These are phyloP conservation scores for Yarrowia sp. DNA, from an alignment of 805 yeast genomes.

Conservation along the genomic window DNA sequence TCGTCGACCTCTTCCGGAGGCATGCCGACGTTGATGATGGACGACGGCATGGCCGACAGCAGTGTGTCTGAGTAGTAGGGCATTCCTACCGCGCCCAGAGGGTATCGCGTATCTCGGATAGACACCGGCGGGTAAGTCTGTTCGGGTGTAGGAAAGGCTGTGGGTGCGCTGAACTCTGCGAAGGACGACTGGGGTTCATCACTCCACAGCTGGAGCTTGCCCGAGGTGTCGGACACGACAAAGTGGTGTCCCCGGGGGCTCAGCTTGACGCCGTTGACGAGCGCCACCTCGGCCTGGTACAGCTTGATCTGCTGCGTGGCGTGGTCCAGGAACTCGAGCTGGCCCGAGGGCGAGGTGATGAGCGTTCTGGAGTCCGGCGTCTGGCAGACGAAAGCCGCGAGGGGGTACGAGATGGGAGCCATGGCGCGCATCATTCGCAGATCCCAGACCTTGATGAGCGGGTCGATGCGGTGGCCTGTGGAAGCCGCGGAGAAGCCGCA, in stretches of 20 bases:
- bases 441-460: conserved; percentile 80
- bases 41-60: conserved; percentile 49
- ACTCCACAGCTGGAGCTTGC: conserved; percentile 68
- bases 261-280: conserved; percentile 52
- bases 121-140: conserved; percentile 31
- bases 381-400: conserved; percentile 75
- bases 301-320: conserved; percentile 57
- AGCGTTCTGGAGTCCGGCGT: conserved; percentile 86
- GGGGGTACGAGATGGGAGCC: conserved; percentile 82
- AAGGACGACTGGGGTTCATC: conserved; percentile 47
- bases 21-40: conserved; percentile 61
- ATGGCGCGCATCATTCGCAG: conserved; percentile 65
- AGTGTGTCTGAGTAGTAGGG: conserved; percentile 79
- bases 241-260: conserved; percentile 75
- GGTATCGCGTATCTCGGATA: conserved; percentile 47
- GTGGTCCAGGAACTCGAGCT: conserved; percentile 80
- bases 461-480: conserved; percentile 62
- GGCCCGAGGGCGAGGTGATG: conserved; percentile 79
- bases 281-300: conserved; percentile 62
- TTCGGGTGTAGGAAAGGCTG: conserved; percentile 52
- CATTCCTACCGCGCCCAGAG: conserved; percentile 74
- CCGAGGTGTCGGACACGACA: conserved; percentile 63
- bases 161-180: conserved; percentile 44
- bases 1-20: conserved; percentile 55
- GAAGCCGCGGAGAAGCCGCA: conserved; percentile 72